phyloP scores from a whole-genome alignment of 2,329 filamentous ascomycete genomes.

The Diplocarpon mali region DNA sequence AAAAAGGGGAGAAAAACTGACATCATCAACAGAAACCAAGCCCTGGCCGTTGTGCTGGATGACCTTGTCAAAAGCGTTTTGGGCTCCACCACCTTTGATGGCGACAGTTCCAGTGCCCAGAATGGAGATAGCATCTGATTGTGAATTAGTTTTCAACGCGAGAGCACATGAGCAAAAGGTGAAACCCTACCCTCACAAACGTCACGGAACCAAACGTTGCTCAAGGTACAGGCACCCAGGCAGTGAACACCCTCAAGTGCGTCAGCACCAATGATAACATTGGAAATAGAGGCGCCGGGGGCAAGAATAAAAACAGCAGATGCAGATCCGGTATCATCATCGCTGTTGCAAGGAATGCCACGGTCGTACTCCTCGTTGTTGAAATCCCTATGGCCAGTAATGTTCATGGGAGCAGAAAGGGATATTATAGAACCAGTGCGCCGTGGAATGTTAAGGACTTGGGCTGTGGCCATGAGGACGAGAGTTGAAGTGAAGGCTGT shows the following conservation, averaged over 20 bases:
- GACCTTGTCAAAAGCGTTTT: conserved; percentile 28
- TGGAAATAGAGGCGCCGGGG: no score
- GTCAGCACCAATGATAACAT: no score
- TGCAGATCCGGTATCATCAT: no score
- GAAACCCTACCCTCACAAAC: conserved; percentile 1
- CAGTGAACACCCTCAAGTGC: conserved; percentile 36
- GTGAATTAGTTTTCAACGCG: conserved; percentile 1
- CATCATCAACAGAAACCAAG: conserved; percentile 26
- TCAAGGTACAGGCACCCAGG: conserved; percentile 35
- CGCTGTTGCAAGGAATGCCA: no score
- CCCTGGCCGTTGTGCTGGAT: conserved; percentile 29
- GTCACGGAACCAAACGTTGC: conserved; percentile 9
- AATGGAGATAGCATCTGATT: conserved; percentile 25
- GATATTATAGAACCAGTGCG: no score
- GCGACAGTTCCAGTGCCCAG: conserved; percentile 25
- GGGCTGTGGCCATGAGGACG: no score
- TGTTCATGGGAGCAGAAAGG: no score
- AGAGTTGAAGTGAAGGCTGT: no score
- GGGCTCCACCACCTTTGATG: conserved; percentile 30
- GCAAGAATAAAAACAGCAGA: no score
- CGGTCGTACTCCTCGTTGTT: no score
- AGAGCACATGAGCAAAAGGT: conserved; percentile 11
- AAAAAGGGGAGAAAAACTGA: background rate
- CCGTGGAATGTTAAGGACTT: no score
- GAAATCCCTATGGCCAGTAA: no score